Evolutionary conservation across 2,329 filamentous ascomycete species (phyloP).

Genomic region (Penicillium sp.): DNA sequence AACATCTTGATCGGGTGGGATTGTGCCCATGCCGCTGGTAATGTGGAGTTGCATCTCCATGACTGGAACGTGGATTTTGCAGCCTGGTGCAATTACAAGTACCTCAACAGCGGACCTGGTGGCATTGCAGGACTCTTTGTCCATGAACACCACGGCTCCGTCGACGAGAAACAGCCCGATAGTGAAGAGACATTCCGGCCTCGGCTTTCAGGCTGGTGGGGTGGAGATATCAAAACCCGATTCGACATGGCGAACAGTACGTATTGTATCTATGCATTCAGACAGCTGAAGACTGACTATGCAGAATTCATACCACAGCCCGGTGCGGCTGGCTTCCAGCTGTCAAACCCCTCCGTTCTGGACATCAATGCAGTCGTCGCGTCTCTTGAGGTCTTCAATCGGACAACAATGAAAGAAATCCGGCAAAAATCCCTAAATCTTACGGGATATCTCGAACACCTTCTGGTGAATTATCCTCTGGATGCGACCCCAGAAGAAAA

Average conservation of each 20-base stretch:
- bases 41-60: constrained; percentile 73
- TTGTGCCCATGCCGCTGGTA: constrained; percentile 79
- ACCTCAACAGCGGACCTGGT: constrained; percentile 81
- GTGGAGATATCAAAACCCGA: constrained; percentile 68
- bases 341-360: constrained; percentile 78
- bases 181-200: constrained; percentile 55
- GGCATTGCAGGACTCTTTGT: constrained; percentile 77
- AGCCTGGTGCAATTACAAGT: constrained; percentile 93
- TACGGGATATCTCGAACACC: constrained; percentile 71
- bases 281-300: constrained; percentile 7
- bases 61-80: constrained; percentile 92
- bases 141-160: constrained; percentile 65
- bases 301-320: constrained; percentile 66
- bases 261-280: background rate
- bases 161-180: constrained; percentile 35
- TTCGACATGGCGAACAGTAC: constrained; percentile 75
- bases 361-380: constrained; percentile 73
- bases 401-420: constrained; percentile 65
- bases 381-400: constrained; percentile 68
- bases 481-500: constrained; percentile 30
- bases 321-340: constrained; percentile 76
- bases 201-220: constrained; percentile 82
- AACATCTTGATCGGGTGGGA: constrained; percentile 81
- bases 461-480: constrained; percentile 49
- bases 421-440: constrained; percentile 67